These are phyloP conservation scores for Thalassiosira exigua DNA, from an alignment of 352 stramenopile species.

Conservation along the genomic window DNA sequence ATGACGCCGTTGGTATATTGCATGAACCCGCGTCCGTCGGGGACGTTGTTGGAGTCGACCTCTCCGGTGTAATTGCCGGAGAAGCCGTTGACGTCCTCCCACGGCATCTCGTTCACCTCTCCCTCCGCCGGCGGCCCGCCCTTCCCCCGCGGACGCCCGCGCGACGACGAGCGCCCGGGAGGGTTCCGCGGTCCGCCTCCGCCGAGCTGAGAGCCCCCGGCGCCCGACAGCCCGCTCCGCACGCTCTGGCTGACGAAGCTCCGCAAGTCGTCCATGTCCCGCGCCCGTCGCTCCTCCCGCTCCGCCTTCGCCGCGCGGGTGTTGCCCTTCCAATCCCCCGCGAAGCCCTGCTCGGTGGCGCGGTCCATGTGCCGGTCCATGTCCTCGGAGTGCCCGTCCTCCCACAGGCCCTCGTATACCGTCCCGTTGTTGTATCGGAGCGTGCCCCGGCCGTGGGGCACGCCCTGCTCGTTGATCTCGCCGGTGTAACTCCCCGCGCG, in stretches of 20 bases:
- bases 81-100: conserved; percentile 54
- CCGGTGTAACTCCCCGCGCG: conserved; percentile 47
- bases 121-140: not conserved
- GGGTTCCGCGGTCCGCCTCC: not conserved
- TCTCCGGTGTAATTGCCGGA: conserved; percentile 44
- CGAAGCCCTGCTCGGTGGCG: conserved; percentile 18
- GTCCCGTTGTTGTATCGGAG: conserved; percentile 43
- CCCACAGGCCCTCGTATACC: conserved; percentile 40
- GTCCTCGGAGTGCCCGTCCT: conserved; percentile 29
- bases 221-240: conserved; percentile 2
- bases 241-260: conserved; percentile 27
- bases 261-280: conserved; percentile 32
- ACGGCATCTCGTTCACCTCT: conserved; percentile 44
- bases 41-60: conserved; percentile 32
- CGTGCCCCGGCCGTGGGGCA: conserved; percentile 32
- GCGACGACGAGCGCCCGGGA: not conserved
- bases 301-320: conserved; percentile 20
- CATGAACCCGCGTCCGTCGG: conserved; percentile 53
- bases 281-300: conserved; percentile 23
- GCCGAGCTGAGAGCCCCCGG: conserved; percentile 1
- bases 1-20: conserved; percentile 53
- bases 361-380: conserved; percentile 26
- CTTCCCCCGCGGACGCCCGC: not conserved
- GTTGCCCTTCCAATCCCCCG: conserved; percentile 29
- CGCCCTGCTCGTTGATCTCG: conserved; percentile 50